A percentile compares a stretch with the other conserved stretches of the same genome.
phyloP scores from a whole-genome alignment of 179 eudicot species.

The Vitellaria paradoxa region DNA sequence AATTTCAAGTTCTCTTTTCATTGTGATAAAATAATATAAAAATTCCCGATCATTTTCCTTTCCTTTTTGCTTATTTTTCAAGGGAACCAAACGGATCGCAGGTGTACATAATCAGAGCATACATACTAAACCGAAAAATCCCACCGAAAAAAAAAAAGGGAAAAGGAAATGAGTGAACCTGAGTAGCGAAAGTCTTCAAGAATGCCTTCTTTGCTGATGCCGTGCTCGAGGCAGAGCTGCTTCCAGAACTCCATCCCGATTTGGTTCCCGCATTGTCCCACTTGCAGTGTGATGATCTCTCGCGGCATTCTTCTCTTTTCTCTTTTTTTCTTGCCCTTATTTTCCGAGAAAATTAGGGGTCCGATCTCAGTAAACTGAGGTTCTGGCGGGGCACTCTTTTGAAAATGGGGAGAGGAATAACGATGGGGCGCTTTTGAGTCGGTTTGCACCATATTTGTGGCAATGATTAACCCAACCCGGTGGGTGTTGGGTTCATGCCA shows the following conservation, averaged over 20 bases:
- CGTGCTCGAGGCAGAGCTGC: slow-evolving; percentile 96
- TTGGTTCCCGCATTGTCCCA: slow-evolving; percentile 99
- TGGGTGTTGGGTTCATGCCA: too few species aligned
- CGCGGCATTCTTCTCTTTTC: slow-evolving; percentile 52
- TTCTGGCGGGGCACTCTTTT: neutral
- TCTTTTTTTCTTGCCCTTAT: neutral
- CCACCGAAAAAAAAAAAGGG: too few species aligned
- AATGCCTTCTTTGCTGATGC: slow-evolving; percentile 92
- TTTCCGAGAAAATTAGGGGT: too few species aligned
- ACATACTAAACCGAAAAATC: too few species aligned
- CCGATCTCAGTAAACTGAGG: neutral
- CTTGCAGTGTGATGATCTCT: slow-evolving; percentile 38
- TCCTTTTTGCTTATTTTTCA: too few species aligned
- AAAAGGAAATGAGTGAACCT: slow-evolving; percentile 32
- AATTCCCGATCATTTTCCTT: too few species aligned
- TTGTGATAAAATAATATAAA: too few species aligned
- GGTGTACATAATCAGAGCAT: too few species aligned
- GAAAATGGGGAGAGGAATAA: slow-evolving; percentile 1
- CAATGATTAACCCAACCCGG: too few species aligned
- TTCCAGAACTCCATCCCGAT: slow-evolving; percentile 99
- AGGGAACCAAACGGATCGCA: too few species aligned
- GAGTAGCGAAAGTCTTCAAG: slow-evolving; percentile 99
- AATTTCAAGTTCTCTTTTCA: too few species aligned
- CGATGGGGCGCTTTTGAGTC: neutral
- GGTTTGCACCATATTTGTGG: slow-evolving; percentile 13